Evolutionary conservation across 495 filamentous ascomycete genomes (phyloP), one percentile per base, ranked within the genome.

Genomic region (Podospora pseudocomata): DNA sequence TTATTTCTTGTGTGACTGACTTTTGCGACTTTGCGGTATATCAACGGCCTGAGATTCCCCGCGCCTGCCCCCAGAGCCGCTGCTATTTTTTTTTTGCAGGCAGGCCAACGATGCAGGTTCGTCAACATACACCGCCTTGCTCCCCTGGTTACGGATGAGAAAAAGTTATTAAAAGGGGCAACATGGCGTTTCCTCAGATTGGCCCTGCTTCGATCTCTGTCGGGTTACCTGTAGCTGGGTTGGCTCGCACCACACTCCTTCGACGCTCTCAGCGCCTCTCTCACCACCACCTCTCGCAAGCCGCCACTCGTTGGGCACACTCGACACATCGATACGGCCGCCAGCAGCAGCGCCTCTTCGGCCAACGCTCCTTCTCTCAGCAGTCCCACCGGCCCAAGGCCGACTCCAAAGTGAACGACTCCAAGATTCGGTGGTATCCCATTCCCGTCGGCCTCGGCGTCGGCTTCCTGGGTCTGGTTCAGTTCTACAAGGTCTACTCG

Each of bases 401-500:
- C 70, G 75, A 75, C 19, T 77, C 78, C 39, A 77, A 76, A n/a
- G 73, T 86, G 86, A 61, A 74, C 65, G 74, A 89, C 68, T 96
- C 91, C 32, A 95, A 90, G 72, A 86, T 97, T 63, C 86, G 91
- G 84, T 99, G 95, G 95, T 90, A 94, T 80, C 92, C 92, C n/a
- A 98, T 99, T 74, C 96, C 95, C 23, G 86, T 97, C 49, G 92
- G 89, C 9, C 83, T 98, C 5, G 95, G 95, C 57, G 90, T 98
- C 70, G 92, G 86, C 54, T 92, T 97, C 60, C 82, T 99, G 13
- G 96, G 94, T 4, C 79, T 92, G 18, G 82, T 90, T 30, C 93
- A 97, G 68, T 89, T 97, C 74, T 95, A 97, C 80, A 91, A 89
- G 76, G 80, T 88, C 66, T 85, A 83, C 81, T 76, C 85, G 75